Evolutionary conservation across 2,329 filamentous ascomycete species (phyloP).

Genomic region (Boeremia exigua): DNA sequence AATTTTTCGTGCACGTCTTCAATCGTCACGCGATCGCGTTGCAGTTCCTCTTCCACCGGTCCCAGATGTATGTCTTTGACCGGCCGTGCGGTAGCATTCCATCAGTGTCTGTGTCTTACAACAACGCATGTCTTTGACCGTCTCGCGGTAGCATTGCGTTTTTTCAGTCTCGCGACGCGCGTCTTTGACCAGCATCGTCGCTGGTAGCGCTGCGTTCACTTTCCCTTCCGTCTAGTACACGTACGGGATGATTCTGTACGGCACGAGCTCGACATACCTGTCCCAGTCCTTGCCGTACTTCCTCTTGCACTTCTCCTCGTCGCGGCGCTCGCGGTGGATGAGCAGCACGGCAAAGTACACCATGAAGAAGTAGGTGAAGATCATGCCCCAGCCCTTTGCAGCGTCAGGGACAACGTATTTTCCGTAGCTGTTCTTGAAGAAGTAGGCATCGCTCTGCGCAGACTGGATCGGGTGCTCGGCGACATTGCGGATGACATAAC

Average conservation of each 20-base stretch:
- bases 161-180: constrained; percentile 19
- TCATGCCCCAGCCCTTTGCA: constrained; percentile 80
- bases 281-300: constrained; percentile 97
- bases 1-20: constrained; percentile 24
- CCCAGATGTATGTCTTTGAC: constrained; percentile 34
- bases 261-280: constrained; percentile 82
- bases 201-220: constrained; percentile 36
- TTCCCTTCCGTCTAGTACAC: constrained; percentile 67
- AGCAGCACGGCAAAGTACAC: constrained; percentile 88
- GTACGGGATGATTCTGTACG: constrained; percentile 81
- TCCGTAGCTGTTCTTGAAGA: constrained; percentile 62
- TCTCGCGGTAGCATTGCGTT: constrained; percentile 35
- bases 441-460: constrained; percentile 59
- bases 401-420: constrained; percentile 73
- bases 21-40: constrained; percentile 29
- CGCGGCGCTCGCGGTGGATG: constrained; percentile 82
- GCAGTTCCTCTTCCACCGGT: neutral
- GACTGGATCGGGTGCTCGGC: constrained; percentile 44
- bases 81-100: constrained; percentile 28
- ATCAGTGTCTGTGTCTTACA: constrained; percentile 4
- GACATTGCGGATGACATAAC: constrained; percentile 71
- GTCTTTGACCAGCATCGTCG: constrained; percentile 33
- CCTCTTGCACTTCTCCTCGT: constrained; percentile 86
- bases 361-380: constrained; percentile 94
- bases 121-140: constrained; percentile 28